Base-by-base conservation (phyloP, 225 moss, liverwort and hornwort species). In the Bryoerythrophyllum caledonicum region DNA sequence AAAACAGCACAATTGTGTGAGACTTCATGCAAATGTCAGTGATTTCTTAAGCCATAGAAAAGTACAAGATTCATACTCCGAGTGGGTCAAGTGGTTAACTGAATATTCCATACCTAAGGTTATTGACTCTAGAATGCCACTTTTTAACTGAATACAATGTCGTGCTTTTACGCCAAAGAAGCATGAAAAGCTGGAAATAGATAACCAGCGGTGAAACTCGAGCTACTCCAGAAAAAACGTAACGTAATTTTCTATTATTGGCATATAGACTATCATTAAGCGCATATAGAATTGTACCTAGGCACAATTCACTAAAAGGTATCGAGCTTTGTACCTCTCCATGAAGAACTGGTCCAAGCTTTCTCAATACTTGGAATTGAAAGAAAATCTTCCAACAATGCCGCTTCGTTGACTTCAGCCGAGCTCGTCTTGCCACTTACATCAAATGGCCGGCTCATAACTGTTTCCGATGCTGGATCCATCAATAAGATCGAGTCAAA, bases 331-430 rank as follows among this genome's bases (percentile, higher is more conserved):
- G 57, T 48, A 96, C 93, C 96, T 91, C 83, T 88, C 80, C 88
- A 86, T 14, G 94, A 87, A 46, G 94, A 77, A 86, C 89, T 91
- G 27, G 87, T 88, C 94, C 94, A 97, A 58, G 96, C 96, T 75
- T 93, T 97, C 63, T 94, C 91, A 78, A 97, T 94, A 66, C 84
- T 97, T 43, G 96, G 96, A 75, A 94, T 90, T 13, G 91, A 85
- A 77, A 91, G 92, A 68, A 91, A 97, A 26, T 79, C 87, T 67
- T 92, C 91, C 54, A 97, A 78, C 79, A 94, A 85, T 43, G 86
- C 82, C 49, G 91, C 87, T 79, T 94, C 94, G 37, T 86, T 86
- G 70, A 78, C 82, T 52, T 86, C 93, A 74, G 78, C 75, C 20
- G 78, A 71, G 52, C 84, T 85, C 67, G 65, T 60, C 76, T 80